Evolutionary conservation across 1,284 basidiomycete genomes (phyloP).

Genomic region (Exsudoporus floridanus): DNA sequence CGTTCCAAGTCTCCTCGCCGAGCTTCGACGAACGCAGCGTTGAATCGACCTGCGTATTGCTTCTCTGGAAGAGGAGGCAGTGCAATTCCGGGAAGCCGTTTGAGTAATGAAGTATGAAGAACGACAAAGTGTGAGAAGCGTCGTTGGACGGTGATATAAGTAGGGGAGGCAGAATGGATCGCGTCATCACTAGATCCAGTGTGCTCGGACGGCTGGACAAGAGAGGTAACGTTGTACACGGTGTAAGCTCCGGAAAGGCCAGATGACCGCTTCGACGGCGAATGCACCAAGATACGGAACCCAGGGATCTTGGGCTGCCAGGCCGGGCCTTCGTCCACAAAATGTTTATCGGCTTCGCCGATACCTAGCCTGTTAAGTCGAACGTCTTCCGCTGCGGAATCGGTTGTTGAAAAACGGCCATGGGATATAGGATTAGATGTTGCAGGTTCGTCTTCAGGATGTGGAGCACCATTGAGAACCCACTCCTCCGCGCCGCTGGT

Average conservation of each 20-base stretch:
- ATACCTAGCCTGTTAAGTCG: constrained; percentile 40
- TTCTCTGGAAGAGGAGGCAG: constrained; percentile 83
- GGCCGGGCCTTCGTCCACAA: constrained; percentile 67
- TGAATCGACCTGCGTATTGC: constrained; percentile 79
- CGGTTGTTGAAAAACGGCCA: constrained; percentile 33
- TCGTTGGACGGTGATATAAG: constrained; percentile 69
- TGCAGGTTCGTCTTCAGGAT: constrained; percentile 23
- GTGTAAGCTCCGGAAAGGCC: constrained; percentile 72
- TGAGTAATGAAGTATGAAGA: constrained; percentile 66
- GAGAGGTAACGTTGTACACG: constrained; percentile 73
- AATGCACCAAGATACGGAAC: constrained; percentile 76
- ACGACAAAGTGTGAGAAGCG: constrained; percentile 85
- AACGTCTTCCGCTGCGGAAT: constrained; percentile 38
- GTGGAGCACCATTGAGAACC: constrained; percentile 58
- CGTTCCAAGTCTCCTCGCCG: constrained; percentile 76
- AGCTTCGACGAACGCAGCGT: constrained; percentile 78
- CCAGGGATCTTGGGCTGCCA: constrained; percentile 74
- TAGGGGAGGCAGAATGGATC: constrained; percentile 38
- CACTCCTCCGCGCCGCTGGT: constrained; percentile 83
- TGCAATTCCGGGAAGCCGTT: constrained; percentile 70
- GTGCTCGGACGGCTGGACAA: constrained; percentile 47
- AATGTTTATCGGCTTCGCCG: constrained; percentile 66
- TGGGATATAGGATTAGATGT: constrained; percentile 22
- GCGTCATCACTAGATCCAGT: constrained; percentile 23
- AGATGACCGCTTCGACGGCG: constrained; percentile 69